Evolutionary conservation across 257 asterid genomes (phyloP).

Genomic region (Penstemon newberryi): DNA sequence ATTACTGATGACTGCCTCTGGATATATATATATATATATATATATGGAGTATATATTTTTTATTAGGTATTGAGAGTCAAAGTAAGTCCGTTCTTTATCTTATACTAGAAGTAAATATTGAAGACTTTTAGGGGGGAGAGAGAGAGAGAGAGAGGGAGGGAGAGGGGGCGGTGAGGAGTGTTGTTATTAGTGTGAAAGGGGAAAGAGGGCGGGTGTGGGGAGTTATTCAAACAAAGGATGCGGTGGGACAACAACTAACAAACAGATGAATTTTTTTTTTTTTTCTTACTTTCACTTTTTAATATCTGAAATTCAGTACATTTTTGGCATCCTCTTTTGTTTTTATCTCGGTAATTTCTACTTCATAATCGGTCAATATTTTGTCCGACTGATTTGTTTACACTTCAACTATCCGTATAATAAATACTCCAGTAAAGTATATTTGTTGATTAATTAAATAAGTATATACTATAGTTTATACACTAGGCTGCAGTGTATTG

Average conservation of each 20-base stretch:
- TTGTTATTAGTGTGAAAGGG: not conserved
- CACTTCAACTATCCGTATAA: too few species aligned
- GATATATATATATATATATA: not conserved
- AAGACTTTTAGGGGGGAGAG: not conserved
- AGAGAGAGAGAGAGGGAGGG: not conserved
- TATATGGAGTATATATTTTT: too few species aligned
- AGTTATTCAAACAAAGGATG: slow-evolving; percentile 20
- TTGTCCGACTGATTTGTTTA: too few species aligned
- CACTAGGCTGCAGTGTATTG: too few species aligned
- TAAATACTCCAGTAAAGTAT: too few species aligned
- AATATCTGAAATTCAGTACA: slow-evolving; percentile 11
- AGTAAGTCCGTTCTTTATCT: slow-evolving; percentile 21
- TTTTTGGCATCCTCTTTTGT: slow-evolving; percentile 2
- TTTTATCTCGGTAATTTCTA: too few species aligned
- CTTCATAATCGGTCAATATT: too few species aligned
- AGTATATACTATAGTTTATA: too few species aligned
- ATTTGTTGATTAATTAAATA: too few species aligned
- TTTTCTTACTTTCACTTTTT: not conserved
- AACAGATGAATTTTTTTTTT: slow-evolving; percentile 29
- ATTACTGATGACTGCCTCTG: slow-evolving; percentile 16
- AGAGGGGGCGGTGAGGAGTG: not conserved
- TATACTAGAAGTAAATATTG: not conserved
- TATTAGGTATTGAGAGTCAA: slow-evolving; percentile 13
- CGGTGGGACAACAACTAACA: slow-evolving; percentile 49
- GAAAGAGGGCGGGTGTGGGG: not conserved